These are phyloP conservation scores for Linaria vulgaris DNA, from an alignment of 257 asterid species.

Conservation along the genomic window DNA sequence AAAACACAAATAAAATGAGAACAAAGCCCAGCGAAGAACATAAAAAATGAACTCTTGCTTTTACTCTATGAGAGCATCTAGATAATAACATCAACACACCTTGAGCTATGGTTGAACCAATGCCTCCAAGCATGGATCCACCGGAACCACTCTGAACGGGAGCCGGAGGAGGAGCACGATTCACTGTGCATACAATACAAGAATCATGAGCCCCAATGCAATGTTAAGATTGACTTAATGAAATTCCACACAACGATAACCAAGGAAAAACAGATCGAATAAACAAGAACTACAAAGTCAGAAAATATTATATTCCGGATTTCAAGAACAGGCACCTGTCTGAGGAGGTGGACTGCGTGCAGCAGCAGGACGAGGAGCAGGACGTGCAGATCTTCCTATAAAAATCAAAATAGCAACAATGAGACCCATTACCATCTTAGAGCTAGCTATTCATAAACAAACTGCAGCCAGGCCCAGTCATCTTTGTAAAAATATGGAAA, in stretches of 20 bases:
- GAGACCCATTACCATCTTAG: neutral
- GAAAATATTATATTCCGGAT: neutral
- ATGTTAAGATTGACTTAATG: neutral
- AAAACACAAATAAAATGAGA: too few relatives aligned
- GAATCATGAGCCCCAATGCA: slow-evolving; percentile 4
- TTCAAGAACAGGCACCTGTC: slow-evolving; percentile 32
- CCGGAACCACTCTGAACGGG: slow-evolving; percentile 56
- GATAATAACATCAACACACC: slow-evolving; percentile 38
- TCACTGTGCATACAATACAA: slow-evolving; percentile 35
- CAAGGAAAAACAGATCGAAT: neutral
- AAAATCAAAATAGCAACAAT: slow-evolving; percentile 12
- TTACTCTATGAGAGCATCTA: neutral
- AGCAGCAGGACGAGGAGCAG: slow-evolving; percentile 64
- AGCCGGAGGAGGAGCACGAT: slow-evolving; percentile 75
- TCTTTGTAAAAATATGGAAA: neutral
- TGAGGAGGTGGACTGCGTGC: slow-evolving; percentile 51
- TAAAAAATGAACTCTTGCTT: neutral
- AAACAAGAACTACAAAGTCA: neutral
- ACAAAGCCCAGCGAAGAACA: neutral
- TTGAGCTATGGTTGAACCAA: slow-evolving; percentile 72
- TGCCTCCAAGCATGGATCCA: slow-evolving; percentile 53
- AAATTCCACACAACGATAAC: too few relatives aligned
- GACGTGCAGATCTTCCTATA: slow-evolving; percentile 73
- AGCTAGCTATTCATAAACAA: neutral
- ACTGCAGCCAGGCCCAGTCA: neutral